Conservation (phyloP, 2,329 filamentous ascomycete species). For the Emergomyces pasteurianus region DNA sequence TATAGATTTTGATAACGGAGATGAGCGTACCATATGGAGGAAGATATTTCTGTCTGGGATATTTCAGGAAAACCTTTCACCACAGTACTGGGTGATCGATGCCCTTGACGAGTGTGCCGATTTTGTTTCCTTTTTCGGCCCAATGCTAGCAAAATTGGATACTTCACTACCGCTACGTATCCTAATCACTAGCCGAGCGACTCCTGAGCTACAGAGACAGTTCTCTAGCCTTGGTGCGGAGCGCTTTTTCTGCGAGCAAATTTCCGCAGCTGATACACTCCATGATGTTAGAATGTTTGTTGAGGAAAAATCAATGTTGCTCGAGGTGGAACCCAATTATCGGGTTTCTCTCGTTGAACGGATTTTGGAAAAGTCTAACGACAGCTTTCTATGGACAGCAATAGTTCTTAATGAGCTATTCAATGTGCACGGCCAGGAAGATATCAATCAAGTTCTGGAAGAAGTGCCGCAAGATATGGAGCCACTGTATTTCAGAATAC, state of each 20-base stretch:
- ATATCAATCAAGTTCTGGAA: constrained; percentile 21
- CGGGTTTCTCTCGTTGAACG: constrained; percentile 15
- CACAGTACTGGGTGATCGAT: constrained; percentile 16
- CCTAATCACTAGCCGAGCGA: constrained; percentile 13
- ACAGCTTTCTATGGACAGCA: constrained; percentile 27
- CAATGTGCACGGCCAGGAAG: constrained; percentile 18
- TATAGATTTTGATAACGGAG: not conserved
- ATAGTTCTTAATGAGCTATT: constrained; percentile 23
- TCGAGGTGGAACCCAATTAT: constrained; percentile 12
- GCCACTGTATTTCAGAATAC: constrained; percentile 21
- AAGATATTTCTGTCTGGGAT: constrained; percentile 8
- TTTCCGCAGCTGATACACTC: constrained; percentile 14
- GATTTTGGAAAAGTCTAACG: constrained; percentile 26
- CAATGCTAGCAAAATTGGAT: constrained; percentile 9
- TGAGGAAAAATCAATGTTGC: constrained; percentile 10
- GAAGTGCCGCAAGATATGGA: constrained; percentile 26
- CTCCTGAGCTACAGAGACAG: constrained; percentile 4
- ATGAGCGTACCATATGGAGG: constrained; percentile 10
- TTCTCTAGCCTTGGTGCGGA: constrained; percentile 6
- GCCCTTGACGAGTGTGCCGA: constrained; percentile 13
- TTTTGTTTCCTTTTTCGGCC: not conserved
- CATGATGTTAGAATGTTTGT: constrained; percentile 13
- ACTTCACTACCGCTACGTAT: constrained; percentile 10
- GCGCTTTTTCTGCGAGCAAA: constrained; percentile 6
- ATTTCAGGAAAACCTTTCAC: constrained; percentile 4